These are phyloP conservation scores for Suillus decipiens DNA, from an alignment of 768 basidiomycete genomes.

Conservation along the genomic window DNA sequence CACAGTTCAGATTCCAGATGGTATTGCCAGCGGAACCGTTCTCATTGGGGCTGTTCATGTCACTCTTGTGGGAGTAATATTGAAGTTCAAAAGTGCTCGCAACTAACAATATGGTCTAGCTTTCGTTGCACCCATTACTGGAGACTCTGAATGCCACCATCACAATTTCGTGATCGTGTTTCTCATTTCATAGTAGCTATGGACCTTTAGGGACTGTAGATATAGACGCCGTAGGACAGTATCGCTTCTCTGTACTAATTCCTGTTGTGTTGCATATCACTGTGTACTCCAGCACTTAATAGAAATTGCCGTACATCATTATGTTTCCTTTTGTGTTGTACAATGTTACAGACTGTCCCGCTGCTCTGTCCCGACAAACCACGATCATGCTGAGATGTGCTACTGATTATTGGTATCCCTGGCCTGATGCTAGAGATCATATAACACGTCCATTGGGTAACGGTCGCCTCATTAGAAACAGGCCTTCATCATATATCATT, in stretches of 20 bases:
- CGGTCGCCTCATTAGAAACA: no score
- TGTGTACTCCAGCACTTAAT: background rate
- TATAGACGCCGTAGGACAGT: background rate
- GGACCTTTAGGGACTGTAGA: background rate
- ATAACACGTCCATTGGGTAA: no score
- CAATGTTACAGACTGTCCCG: background rate
- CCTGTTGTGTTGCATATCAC: background rate
- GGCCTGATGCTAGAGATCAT: no score
- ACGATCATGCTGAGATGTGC: no score
- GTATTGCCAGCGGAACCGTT: slow-evolving; percentile 30
- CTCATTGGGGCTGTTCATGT: slow-evolving; percentile 40
- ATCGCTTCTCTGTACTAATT: background rate
- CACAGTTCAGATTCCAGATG: slow-evolving; percentile 41
- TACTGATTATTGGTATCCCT: no score
- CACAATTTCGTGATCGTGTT: slow-evolving; percentile 19
- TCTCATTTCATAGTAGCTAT: background rate
- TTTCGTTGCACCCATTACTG: slow-evolving; percentile 28
- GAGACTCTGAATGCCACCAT: slow-evolving; percentile 37
- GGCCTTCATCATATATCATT: no score
- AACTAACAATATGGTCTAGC: slow-evolving; percentile 26
- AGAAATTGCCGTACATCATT: background rate
- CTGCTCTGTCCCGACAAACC: no score
- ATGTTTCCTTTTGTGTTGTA: background rate
- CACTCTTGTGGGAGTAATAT: slow-evolving; percentile 43
- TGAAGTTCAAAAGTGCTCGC: background rate